A percentile compares a stretch with the other conserved stretches of the same genome.
phyloP scores from a whole-genome alignment of 495 filamentous ascomycete species.

The Massariosphaeria phaeospora region DNA sequence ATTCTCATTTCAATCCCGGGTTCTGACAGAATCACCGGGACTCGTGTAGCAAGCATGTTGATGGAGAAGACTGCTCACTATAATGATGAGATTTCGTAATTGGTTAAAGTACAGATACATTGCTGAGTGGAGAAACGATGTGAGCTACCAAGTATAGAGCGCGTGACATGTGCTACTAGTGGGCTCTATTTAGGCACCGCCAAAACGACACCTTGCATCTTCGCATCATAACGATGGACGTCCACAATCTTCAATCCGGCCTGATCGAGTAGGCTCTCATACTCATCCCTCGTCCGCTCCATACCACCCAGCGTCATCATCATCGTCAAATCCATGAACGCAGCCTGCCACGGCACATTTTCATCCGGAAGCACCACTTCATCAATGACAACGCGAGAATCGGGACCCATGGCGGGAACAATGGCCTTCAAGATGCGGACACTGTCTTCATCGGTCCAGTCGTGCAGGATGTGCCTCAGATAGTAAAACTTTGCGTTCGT shows the following conservation, averaged over 20 bases:
- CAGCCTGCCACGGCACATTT: constrained; percentile 16
- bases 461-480: constrained; percentile 18
- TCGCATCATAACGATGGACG: constrained; percentile 17
- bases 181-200: constrained; percentile 2
- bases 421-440: constrained; percentile 8
- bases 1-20: no score
- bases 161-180: constrained; percentile 36
- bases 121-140: no score
- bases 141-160: no score
- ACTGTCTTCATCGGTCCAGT: constrained; percentile 15
- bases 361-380: constrained; percentile 12
- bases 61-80: no score
- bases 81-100: no score
- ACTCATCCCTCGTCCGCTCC: constrained; percentile 17
- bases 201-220: constrained; percentile 12
- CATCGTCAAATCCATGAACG: constrained; percentile 24
- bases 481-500: constrained; percentile 39
- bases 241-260: constrained; percentile 11
- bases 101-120: no score
- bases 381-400: constrained; percentile 13
- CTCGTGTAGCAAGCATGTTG: no score
- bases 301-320: constrained; percentile 8
- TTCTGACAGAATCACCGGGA: no score
- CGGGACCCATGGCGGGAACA: constrained; percentile 12
- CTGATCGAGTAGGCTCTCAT: constrained; percentile 2